Evolutionary conservation across 345 rosid genomes (phyloP), one percentile per base, ranked within the genome.

Genomic region (Salix viminalis): DNA sequence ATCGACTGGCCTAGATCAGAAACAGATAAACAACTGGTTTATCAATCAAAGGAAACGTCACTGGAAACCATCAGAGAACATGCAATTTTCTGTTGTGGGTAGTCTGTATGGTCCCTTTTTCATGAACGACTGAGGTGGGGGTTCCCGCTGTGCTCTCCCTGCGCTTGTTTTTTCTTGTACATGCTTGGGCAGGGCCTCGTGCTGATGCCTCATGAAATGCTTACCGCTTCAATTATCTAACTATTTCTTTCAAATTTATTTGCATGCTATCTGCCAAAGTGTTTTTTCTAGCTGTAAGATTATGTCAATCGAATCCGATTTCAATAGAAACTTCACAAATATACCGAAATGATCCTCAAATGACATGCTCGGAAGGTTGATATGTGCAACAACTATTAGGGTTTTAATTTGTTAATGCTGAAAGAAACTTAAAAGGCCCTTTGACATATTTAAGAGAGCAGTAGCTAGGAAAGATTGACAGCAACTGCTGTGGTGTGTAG

Each of bases 11-110:
- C 77, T 88, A 32, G 89, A 86, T 72, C 91, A 85, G 87, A 88
- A 82, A 46, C 91, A 88, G 84, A 86, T 88, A n/a, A 88, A 85
- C 83, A 88, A 88, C 69, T 88, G 91, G 91, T 88, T 88, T 61
- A 88, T 89, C 36, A 89, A 89, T 65, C 91, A 87, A 77, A 79
- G 91, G 83, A 89, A 89, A 75, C 84, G 92, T 6, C 92, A 89
- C 65, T 89, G 92, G 92, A 89, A 84, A 71, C 89, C 90, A 4
- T 80, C 89, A 0, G 92, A 87, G 76, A 71, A 80, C 82, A 80
- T 79, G 92, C 90, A 87, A 56, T 73, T 79, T n/a, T 36, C 83
- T 48, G 82, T 87, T 52, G 83, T 84, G 84, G 88, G 88, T 75
- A 79, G 82, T 73, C 77, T 82, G 1, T 82, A 75, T 65, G 88